phyloP scores from a whole-genome alignment of 345 rosid genomes.

The Corchorus olitorius region DNA sequence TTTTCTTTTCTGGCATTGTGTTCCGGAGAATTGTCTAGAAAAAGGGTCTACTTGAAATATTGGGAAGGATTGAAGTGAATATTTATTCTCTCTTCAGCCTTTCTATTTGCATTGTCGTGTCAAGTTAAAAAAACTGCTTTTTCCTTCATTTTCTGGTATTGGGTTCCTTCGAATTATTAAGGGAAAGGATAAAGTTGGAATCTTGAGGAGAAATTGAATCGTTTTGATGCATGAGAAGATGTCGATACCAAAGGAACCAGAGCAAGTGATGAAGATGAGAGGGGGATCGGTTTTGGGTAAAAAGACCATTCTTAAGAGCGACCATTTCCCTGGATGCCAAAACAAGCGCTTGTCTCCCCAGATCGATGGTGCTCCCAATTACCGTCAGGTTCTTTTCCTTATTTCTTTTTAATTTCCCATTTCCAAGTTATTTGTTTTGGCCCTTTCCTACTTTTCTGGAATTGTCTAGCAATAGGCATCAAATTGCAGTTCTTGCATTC shows the following conservation, averaged over 20 bases:
- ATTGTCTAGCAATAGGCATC: background rate
- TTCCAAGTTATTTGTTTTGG: background rate
- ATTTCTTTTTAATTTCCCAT: background rate
- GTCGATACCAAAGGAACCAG: slow-evolving; percentile 87
- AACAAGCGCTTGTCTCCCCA: slow-evolving; percentile 87
- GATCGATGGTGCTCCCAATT: slow-evolving; percentile 98
- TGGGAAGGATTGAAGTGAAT: slow-evolving; percentile 12
- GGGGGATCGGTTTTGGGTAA: slow-evolving; percentile 97
- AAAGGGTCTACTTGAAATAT: slow-evolving; percentile 1
- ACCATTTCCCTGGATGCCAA: slow-evolving; percentile 99
- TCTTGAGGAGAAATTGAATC: slow-evolving; percentile 13
- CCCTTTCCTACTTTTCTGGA: background rate
- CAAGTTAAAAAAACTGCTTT: slow-evolving; percentile 21
- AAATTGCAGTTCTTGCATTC: background rate
- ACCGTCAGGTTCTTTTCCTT: slow-evolving; percentile 71
- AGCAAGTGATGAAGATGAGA: slow-evolving; percentile 87
- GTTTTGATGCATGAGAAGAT: slow-evolving; percentile 28
- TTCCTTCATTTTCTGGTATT: slow-evolving; percentile 6
- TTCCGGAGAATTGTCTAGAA: background rate
- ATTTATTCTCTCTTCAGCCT: background rate
- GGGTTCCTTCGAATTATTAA: background rate
- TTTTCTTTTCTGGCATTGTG: slow-evolving; percentile 20
- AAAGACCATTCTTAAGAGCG: slow-evolving; percentile 95
- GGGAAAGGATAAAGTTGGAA: background rate
- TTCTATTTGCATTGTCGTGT: slow-evolving; percentile 7